These are phyloP conservation scores for Aspergillus luchuensis DNA, from an alignment of 2,329 filamentous ascomycete genomes.

Conservation along the genomic window DNA sequence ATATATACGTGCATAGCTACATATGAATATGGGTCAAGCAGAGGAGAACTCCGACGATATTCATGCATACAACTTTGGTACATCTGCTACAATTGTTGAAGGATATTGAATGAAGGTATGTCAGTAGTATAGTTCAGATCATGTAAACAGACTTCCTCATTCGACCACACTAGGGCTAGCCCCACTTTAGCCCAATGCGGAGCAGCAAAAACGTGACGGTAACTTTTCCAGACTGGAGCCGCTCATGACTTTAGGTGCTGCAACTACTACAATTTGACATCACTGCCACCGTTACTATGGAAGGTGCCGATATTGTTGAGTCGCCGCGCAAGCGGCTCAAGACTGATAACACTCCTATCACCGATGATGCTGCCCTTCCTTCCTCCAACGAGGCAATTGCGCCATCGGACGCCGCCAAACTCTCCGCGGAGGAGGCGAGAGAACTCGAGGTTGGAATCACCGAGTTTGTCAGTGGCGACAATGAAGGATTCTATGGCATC, in stretches of 20 bases:
- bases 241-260: slow-evolving; percentile 24
- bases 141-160: slow-evolving; percentile 21
- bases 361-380: slow-evolving; percentile 21
- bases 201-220: slow-evolving; percentile 8
- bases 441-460: slow-evolving; percentile 62
- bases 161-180: slow-evolving; percentile 28
- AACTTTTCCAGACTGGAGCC: slow-evolving; percentile 13
- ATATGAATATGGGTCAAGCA: too few relatives aligned
- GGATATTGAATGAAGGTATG: background rate
- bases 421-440: slow-evolving; percentile 34
- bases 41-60: too few relatives aligned
- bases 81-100: too few relatives aligned
- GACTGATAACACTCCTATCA: slow-evolving; percentile 27
- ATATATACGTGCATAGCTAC: too few relatives aligned
- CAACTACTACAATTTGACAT: slow-evolving; percentile 11
- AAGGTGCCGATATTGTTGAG: slow-evolving; percentile 34
- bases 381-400: slow-evolving; percentile 18
- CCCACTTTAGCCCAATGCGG: slow-evolving; percentile 27
- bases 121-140: background rate
- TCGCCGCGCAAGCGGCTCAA: slow-evolving; percentile 42
- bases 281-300: slow-evolving; percentile 26
- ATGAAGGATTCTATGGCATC: slow-evolving; percentile 62
- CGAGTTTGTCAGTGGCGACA: slow-evolving; percentile 61
- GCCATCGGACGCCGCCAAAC: slow-evolving; percentile 10
- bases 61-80: too few relatives aligned